Evolutionary conservation across 2,329 filamentous ascomycete genomes (phyloP).

Genomic region (Aspergillus ochraceus): DNA sequence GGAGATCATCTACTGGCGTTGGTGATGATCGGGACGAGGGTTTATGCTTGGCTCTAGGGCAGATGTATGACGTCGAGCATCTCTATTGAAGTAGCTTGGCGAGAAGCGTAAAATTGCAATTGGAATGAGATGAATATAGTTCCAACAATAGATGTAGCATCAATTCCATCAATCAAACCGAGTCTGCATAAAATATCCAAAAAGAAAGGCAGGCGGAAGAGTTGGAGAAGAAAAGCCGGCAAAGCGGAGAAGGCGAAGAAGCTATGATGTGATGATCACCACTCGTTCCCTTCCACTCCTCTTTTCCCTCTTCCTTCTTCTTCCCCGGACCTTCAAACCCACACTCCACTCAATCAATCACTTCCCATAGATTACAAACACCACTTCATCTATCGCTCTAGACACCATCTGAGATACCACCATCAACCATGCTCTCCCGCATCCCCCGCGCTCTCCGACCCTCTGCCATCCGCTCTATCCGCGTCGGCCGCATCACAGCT

Average conservation of each 20-base stretch:
- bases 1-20: background rate
- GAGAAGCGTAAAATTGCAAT: background rate
- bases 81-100: background rate
- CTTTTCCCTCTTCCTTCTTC: slow-evolving; percentile 3
- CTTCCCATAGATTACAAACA: background rate
- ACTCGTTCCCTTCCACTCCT: slow-evolving; percentile 2
- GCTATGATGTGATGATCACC: slow-evolving; percentile 16
- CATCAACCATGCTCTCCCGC: slow-evolving; percentile 35
- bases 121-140: background rate
- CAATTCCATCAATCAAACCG: background rate
- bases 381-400: background rate
- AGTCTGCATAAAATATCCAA: background rate
- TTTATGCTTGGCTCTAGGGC: background rate
- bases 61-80: background rate
- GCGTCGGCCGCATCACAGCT: slow-evolving; percentile 17
- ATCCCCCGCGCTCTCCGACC: slow-evolving; percentile 44
- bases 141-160: background rate
- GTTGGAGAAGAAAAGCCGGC: background rate
- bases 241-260: background rate
- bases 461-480: slow-evolving; percentile 24
- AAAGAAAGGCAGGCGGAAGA: background rate
- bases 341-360: background rate
- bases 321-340: background rate
- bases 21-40: background rate
- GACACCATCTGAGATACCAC: background rate